phyloP scores from a whole-genome alignment of 202 grass and related monocot genomes.

The Zizania palustris region DNA sequence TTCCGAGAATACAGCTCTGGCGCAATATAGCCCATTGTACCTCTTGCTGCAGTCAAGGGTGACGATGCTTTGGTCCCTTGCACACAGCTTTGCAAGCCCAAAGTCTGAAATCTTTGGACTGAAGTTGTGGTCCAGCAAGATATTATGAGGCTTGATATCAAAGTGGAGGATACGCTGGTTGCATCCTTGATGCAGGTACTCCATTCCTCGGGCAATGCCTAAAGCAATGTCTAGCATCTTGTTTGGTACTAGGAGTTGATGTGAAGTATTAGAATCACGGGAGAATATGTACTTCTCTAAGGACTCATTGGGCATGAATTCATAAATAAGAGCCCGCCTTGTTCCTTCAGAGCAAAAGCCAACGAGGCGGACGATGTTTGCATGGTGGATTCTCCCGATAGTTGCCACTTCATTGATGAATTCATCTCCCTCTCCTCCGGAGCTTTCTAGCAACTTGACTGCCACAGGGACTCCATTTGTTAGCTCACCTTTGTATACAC shows the following conservation, averaged over 20 bases:
- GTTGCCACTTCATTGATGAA: conserved; percentile 52
- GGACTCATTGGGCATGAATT: conserved; percentile 75
- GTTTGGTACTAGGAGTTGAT: neutral
- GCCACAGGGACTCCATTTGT: conserved; percentile 49
- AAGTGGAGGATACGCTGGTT: conserved; percentile 63
- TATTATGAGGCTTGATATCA: conserved; percentile 67
- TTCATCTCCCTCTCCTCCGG: conserved; percentile 41
- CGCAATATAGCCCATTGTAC: conserved; percentile 78
- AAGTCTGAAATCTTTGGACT: conserved; percentile 73
- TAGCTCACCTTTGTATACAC: conserved; percentile 52
- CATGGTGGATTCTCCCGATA: conserved; percentile 66
- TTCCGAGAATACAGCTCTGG: conserved; percentile 65
- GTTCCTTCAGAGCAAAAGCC: conserved; percentile 49
- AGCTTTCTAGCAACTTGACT: conserved; percentile 50
- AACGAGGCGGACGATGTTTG: conserved; percentile 48
- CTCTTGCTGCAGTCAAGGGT: conserved; percentile 51
- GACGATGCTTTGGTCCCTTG: conserved; percentile 56
- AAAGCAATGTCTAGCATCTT: conserved; percentile 44
- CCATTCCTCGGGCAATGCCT: conserved; percentile 58
- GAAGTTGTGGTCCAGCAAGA: conserved; percentile 55
- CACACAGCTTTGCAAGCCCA: conserved; percentile 65
- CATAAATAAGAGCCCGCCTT: conserved; percentile 51
- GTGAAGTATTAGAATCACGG: neutral
- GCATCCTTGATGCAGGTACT: conserved; percentile 73
- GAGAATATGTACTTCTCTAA: conserved; percentile 64